Evolutionary conservation across 225 moss, liverwort and hornwort genomes (phyloP), one percentile per base, ranked within the genome.

Genomic region (Climacium dendroides): DNA sequence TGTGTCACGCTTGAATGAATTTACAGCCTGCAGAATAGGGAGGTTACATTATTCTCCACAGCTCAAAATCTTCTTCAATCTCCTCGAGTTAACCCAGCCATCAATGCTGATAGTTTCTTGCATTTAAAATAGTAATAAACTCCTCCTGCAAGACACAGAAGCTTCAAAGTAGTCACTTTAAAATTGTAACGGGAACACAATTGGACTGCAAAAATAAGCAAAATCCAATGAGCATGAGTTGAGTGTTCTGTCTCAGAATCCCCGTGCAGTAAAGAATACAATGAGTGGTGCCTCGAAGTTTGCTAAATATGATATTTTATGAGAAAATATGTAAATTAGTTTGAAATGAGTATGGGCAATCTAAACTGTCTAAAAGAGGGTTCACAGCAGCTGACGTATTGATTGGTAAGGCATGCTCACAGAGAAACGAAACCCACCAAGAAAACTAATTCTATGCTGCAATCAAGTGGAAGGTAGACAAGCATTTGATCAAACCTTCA

Each of bases 401-500:
- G 28, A 62, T 45, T 74, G 13, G 34, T 78, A 34, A 30, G 52
- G 54, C 85, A 55, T n/a, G 43, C 32, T 79, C 37, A 55, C 24
- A 39, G 78, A 76, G 53, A 24, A 59, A 74, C 48, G 37, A 80
- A 83, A 61, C 37, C 78, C 30, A 43, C 26, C 18, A 78, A 57
- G 57, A 39, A 39, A 39, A 12, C 25, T 3, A 7, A 57, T 8
- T 54, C 26, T 85, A 35, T 35, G 22, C 22, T 35, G 17, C 66
- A 39, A 65, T 80, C 3, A 77, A 81, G 7, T 57, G 7, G 25
- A 18, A 69, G 16, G 34, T 14, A 81, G 81, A 77, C 16, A 35
- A 28, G 45, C 34, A 64, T 60, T 67, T 66, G 55, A 69, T 63
- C 86, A 53, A 78, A 98, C 98, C 96, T 98, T 96, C 11, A 98